phyloP scores from a whole-genome alignment of 495 filamentous ascomycete genomes.

The Lasiosphaeria ovina region DNA sequence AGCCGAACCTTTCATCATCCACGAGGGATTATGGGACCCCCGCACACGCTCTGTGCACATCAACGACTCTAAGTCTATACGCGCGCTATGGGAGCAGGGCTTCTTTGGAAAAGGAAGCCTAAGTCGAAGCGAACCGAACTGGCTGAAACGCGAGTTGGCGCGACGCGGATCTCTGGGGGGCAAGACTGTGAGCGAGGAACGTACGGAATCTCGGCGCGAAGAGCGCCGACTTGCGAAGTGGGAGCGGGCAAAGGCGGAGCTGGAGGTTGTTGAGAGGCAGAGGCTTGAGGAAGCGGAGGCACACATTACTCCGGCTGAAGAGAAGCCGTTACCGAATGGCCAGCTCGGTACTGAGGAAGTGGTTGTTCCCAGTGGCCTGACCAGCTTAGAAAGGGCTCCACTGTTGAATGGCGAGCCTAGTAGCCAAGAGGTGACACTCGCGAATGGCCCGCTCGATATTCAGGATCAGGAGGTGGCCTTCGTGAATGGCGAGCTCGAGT shows the following conservation, averaged over 20 bases:
- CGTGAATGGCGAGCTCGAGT: neutral
- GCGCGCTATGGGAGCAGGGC: conserved; percentile 87
- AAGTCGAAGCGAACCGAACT: conserved; percentile 90
- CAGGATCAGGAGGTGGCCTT: too few species aligned
- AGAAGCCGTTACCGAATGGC: neutral
- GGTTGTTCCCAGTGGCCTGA: too few species aligned
- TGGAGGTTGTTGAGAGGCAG: conserved; percentile 73
- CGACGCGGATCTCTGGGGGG: conserved; percentile 59
- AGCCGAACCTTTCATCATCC: conserved; percentile 62
- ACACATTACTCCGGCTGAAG: neutral
- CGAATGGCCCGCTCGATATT: too few species aligned
- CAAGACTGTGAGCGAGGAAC: conserved; percentile 64
- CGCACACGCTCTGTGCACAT: conserved; percentile 84
- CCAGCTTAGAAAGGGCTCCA: too few species aligned
- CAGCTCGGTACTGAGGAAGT: neutral
- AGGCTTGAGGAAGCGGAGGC: conserved; percentile 58
- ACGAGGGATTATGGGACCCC: conserved; percentile 72
- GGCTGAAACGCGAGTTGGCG: conserved; percentile 79
- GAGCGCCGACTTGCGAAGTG: conserved; percentile 83
- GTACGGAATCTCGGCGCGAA: conserved; percentile 70
- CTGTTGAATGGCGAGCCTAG: too few species aligned
- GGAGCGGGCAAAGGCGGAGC: conserved; percentile 81
- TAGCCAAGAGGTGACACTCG: too few species aligned
- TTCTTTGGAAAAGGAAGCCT: conserved; percentile 94
- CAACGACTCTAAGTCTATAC: conserved; percentile 68